Conservation (phyloP, 352 stramenopile species). For the Globisporangium polare region DNA sequence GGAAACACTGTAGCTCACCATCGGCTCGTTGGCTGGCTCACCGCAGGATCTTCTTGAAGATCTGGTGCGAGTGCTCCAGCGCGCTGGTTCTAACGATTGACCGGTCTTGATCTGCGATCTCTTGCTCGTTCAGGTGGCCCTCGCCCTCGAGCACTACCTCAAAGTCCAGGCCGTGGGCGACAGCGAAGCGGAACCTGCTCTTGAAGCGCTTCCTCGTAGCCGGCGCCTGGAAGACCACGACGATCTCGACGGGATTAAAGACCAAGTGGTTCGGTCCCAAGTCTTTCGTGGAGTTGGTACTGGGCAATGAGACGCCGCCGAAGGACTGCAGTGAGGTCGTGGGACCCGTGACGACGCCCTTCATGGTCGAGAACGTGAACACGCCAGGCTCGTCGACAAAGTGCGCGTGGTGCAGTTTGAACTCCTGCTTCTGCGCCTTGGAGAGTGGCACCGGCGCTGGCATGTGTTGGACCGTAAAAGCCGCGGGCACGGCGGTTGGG, state of each 20-base stretch:
- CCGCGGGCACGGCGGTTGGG: slow-evolving; percentile 50
- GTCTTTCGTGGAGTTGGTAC: slow-evolving; percentile 34
- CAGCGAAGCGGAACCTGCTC: slow-evolving; percentile 64
- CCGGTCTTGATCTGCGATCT: slow-evolving; percentile 45
- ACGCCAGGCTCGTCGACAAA: slow-evolving; percentile 56
- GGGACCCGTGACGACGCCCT: slow-evolving; percentile 43
- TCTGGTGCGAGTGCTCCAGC: slow-evolving; percentile 48
- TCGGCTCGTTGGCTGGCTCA: slow-evolving; percentile 4
- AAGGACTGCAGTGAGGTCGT: slow-evolving; percentile 53
- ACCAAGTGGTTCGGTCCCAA: slow-evolving; percentile 31
- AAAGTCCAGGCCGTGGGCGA: slow-evolving; percentile 55
- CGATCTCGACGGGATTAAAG: slow-evolving; percentile 36
- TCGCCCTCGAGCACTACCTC: slow-evolving; percentile 71
- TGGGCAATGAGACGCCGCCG: slow-evolving; percentile 33
- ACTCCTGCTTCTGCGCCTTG: slow-evolving; percentile 53
- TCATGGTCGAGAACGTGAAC: slow-evolving; percentile 46
- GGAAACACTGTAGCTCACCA: background rate
- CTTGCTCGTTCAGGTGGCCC: slow-evolving; percentile 53
- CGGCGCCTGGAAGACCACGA: slow-evolving; percentile 45
- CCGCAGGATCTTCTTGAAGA: slow-evolving; percentile 34
- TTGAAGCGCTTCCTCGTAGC: slow-evolving; percentile 39
- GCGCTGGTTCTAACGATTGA: slow-evolving; percentile 31
- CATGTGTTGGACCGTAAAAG: slow-evolving; percentile 55
- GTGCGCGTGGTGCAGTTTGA: slow-evolving; percentile 41
- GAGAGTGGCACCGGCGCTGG: slow-evolving; percentile 46